Evolutionary conservation across 768 basidiomycete species (phyloP), one percentile per base, ranked within the genome.

Genomic region (Glaciozyma antarctica): DNA sequence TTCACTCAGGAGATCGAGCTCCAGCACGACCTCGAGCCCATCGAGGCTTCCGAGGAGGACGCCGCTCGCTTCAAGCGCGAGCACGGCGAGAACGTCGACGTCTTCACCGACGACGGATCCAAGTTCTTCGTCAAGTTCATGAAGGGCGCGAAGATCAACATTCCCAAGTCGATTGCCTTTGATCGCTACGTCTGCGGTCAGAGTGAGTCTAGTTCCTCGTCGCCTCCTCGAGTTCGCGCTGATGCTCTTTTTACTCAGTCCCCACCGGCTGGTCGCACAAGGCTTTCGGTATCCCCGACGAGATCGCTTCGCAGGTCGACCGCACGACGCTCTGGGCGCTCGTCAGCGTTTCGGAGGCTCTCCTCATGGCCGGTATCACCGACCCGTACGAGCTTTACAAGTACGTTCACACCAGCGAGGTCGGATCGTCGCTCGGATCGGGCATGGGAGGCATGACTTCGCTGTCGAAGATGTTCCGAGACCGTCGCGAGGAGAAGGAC

Each of bases 51-150:
- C 19, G 85, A 90, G 62, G 83, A 84, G 34, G 95, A 99, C 73
- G 94, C 94, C 3, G 82, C 87, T 68, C 92, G 88, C 74, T 98
- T 94, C 85, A 94, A 95, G 80, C 82, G 87, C 63, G 90, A 98
- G 75, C 95, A 98, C 74, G 92, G 88, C 65, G 90, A 94, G 73
- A 94, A 91, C 75, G 92, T 90, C 75, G 94, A 99, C 75, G 83
- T 90, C 72, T 98, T 92, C 92, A 86, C 86, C 1, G 86, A 84
- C 53, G 87, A 88, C 75, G 86, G 87, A 19, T 90, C 88, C n/a
- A 89, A 94, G 75, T 95, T 88, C 90, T 91, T 89, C 74, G 92
- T 92, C 75, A 95, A 97, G 79, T 86, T 98, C 82, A 98, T 98
- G 86, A 94, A 90, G 78, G 95, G 95, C 58, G 92, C 95, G 16